A percentile compares a stretch with the other conserved stretches of the same genome.
Conservation (phyloP, 2,329 filamentous ascomycete genomes). For the Ceratocystiopsis brevicomis region DNA sequence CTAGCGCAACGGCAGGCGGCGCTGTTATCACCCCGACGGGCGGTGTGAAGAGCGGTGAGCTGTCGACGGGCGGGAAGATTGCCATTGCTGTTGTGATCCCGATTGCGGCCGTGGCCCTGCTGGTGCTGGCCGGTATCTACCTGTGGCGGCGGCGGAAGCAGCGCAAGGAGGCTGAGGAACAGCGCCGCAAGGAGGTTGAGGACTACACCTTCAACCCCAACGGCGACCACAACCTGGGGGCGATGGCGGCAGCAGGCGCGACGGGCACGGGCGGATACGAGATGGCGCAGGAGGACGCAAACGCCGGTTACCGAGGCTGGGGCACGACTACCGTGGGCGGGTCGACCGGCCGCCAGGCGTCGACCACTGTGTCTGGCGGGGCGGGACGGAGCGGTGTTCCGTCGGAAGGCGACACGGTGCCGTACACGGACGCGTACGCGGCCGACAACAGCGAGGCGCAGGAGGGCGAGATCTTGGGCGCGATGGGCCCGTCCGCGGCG, state of each 20-base stretch:
- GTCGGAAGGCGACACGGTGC: constrained; percentile 57
- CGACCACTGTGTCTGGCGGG: constrained; percentile 73
- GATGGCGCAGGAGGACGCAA: constrained; percentile 62
- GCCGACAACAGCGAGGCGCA: constrained; percentile 31
- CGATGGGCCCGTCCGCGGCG: constrained; percentile 53
- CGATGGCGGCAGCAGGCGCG: constrained; percentile 19
- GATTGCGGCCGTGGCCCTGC: constrained; percentile 66
- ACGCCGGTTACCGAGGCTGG: constrained; percentile 82
- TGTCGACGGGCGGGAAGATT: constrained; percentile 51
- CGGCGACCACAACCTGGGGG: constrained; percentile 60
- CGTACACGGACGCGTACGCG: constrained; percentile 34
- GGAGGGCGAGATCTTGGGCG: constrained; percentile 71
- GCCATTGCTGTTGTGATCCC: constrained; percentile 89
- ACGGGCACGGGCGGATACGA: constrained; percentile 32
- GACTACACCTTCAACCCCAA: constrained; percentile 98
- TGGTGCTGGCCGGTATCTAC: constrained; percentile 59
- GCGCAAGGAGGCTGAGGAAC: constrained; percentile 66
- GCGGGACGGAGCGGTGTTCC: constrained; percentile 41
- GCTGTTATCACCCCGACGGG: constrained; percentile 13
- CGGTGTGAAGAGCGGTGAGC: constrained; percentile 19
- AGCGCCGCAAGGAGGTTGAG: constrained; percentile 86
- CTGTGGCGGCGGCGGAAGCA: constrained; percentile 82
- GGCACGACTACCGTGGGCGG: constrained; percentile 54
- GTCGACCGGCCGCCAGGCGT: constrained; percentile 62
- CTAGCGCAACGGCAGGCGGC: constrained; percentile 11